Evolutionary conservation across 1,284 basidiomycete species (phyloP).

Genomic region (Moniliophthora roreri): DNA sequence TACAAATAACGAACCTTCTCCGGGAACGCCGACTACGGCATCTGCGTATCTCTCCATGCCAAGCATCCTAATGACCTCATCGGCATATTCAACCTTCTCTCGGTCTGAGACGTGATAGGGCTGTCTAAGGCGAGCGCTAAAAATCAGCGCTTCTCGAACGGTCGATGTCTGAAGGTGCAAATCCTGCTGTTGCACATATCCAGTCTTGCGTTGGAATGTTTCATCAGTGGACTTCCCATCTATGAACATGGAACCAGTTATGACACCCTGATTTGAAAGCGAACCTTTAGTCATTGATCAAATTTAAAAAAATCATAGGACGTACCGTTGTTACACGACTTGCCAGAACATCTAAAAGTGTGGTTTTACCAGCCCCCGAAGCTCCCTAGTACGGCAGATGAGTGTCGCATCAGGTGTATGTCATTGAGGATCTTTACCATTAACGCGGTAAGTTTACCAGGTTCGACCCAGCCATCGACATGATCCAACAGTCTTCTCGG

Average conservation of each 20-base stretch:
- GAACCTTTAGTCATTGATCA: too few relatives aligned
- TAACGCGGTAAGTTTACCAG: slow-evolving; percentile 52
- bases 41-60: slow-evolving; percentile 63
- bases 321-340: slow-evolving; percentile 49
- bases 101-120: slow-evolving; percentile 46
- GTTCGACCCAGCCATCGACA: slow-evolving; percentile 66
- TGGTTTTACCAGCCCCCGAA: slow-evolving; percentile 61
- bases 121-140: slow-evolving; percentile 67
- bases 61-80: slow-evolving; percentile 65
- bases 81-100: slow-evolving; percentile 69
- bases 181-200: slow-evolving; percentile 64
- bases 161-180: slow-evolving; percentile 51
- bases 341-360: slow-evolving; percentile 65
- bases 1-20: slow-evolving; percentile 31
- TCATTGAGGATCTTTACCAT: slow-evolving; percentile 29
- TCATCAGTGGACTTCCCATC: slow-evolving; percentile 56
- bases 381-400: slow-evolving; percentile 32
- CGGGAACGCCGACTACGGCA: slow-evolving; percentile 63
- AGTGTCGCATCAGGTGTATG: neutral
- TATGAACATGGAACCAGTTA: slow-evolving; percentile 63
- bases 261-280: slow-evolving; percentile 42
- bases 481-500: slow-evolving; percentile 51
- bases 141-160: slow-evolving; percentile 68
- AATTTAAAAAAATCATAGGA: neutral
- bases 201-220: slow-evolving; percentile 60